Base-by-base conservation (phyloP, 2,329 filamentous ascomycete species). In the Hymenoscyphus infarciens region DNA sequence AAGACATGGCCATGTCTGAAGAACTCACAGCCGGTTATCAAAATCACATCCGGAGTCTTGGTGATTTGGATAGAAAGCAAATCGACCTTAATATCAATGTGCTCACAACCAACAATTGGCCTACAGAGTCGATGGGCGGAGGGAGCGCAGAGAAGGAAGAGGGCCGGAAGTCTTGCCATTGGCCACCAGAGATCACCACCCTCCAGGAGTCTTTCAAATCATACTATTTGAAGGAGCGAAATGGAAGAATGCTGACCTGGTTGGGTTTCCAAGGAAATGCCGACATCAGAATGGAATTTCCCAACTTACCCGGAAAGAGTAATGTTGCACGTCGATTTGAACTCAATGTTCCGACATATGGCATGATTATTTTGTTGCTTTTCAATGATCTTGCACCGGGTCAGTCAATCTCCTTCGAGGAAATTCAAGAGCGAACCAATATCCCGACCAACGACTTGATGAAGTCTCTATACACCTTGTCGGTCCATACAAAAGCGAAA, bases 51-150 rank as follows among this genome's bases (percentile, higher is more conserved):
- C 76, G 78, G 33, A 77, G 75, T 33, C 76, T 85, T 11, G 75
- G 83, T 74, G 75, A 86, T 74, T 74, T 77, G 19, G 72, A 82
- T 77, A 16, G 82, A 78, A 86, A 83, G 72, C 85, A 83, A 33
- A 85, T 94, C 31, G 95, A 98, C 56, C 82, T 99, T 27, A 84
- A 83, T 57, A 89, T 97, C 76, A 91, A 87, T 67, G 88, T 99
- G 33, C 83, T 99, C 45, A 97, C 93, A 0, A 93, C 88, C 69
- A 97, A 96, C 75, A 94, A 92, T 74, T 99, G 95, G 95, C 95
- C 95, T 1, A 86, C 92, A 68, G 93, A 97, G 70, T 86, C 92
- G 13, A 92, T 97, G 87, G 87, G 88, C 7, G 77, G 75, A 73
- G 75, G 85, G 64, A 69, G 81, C 74, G 70, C 83, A 77, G 70